Evolutionary conservation across 2,329 filamentous ascomycete genomes (phyloP).

Genomic region (Exserohilum turcica): DNA sequence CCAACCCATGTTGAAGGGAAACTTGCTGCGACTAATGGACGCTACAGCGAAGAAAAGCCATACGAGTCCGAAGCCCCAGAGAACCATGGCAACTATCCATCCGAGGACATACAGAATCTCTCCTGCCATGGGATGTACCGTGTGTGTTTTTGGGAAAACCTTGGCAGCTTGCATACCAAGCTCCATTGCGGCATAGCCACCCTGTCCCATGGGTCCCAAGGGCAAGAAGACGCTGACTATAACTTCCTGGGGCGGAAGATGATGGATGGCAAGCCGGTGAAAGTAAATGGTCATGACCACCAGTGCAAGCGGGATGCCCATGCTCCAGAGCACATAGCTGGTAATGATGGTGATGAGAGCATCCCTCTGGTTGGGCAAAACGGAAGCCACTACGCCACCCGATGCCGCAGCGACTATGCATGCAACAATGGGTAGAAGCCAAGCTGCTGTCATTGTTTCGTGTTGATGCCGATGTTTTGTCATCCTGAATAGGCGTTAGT

Average conservation of each 20-base stretch:
- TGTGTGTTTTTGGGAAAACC: slow-evolving; percentile 48
- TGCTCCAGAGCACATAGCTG: slow-evolving; percentile 71
- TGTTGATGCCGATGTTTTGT: slow-evolving; percentile 33
- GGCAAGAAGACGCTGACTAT: slow-evolving; percentile 72
- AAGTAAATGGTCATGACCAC: slow-evolving; percentile 70
- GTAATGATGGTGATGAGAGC: slow-evolving; percentile 65
- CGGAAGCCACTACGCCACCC: slow-evolving; percentile 65
- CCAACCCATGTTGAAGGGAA: slow-evolving; percentile 67
- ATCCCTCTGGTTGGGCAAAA: slow-evolving; percentile 60
- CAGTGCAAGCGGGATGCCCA: slow-evolving; percentile 64
- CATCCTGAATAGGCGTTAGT: slow-evolving; percentile 25
- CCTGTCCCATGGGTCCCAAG: slow-evolving; percentile 69
- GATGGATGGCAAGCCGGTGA: slow-evolving; percentile 69
- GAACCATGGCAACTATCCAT: slow-evolving; percentile 55
- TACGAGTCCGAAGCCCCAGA: slow-evolving; percentile 62
- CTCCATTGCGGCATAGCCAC: slow-evolving; percentile 63
- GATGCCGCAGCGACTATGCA: slow-evolving; percentile 68
- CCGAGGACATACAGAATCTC: slow-evolving; percentile 64
- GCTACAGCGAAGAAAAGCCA: slow-evolving; percentile 61
- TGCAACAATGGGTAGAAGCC: slow-evolving; percentile 69
- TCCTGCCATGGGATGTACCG: slow-evolving; percentile 52
- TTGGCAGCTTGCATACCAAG: slow-evolving; percentile 53
- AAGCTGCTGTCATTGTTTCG: slow-evolving; percentile 64
- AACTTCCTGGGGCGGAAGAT: slow-evolving; percentile 67
- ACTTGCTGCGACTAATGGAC: slow-evolving; percentile 51